These are phyloP conservation scores for Haplographium delicatum DNA, from an alignment of 495 filamentous ascomycete genomes.

Conservation along the genomic window DNA sequence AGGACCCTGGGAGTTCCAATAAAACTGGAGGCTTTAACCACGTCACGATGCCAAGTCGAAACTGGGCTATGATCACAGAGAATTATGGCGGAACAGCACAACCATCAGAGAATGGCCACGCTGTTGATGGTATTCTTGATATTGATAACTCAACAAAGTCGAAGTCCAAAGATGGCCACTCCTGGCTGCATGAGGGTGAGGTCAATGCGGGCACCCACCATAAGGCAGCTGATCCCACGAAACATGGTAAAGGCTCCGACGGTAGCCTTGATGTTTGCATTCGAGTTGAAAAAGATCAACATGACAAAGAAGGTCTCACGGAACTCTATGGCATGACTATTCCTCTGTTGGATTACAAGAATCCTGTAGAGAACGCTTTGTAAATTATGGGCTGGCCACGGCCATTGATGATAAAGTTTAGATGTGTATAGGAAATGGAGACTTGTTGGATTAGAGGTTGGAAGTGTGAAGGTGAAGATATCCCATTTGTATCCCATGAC, in stretches of 20 bases:
- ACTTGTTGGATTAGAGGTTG: neutral
- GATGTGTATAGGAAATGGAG: neutral
- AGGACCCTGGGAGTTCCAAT: conserved; percentile 63
- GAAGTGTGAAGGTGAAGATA: conserved; percentile 6
- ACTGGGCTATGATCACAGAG: conserved; percentile 81
- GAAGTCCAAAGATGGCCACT: conserved; percentile 53
- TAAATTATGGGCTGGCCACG: conserved; percentile 14
- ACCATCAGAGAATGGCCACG: neutral
- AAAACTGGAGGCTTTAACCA: conserved; percentile 69
- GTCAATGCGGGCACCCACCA: conserved; percentile 59
- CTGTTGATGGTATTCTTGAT: neutral
- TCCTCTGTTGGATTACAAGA: conserved; percentile 33
- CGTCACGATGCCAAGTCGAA: conserved; percentile 85
- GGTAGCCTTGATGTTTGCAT: conserved; percentile 65
- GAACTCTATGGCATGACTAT: conserved; percentile 65
- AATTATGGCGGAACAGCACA: conserved; percentile 25
- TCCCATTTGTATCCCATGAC: no score
- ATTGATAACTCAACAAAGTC: neutral
- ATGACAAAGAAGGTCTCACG: conserved; percentile 55
- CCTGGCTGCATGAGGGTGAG: conserved; percentile 60
- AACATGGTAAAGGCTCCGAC: conserved; percentile 46
- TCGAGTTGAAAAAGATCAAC: conserved; percentile 65
- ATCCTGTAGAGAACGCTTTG: conserved; percentile 6
- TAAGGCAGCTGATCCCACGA: conserved; percentile 48
- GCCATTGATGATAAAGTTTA: conserved; percentile 7